Evolutionary conservation across 2,329 filamentous ascomycete species (phyloP), one percentile per base, ranked within the genome.

Genomic region (Tolypocladium ophioglossoides): DNA sequence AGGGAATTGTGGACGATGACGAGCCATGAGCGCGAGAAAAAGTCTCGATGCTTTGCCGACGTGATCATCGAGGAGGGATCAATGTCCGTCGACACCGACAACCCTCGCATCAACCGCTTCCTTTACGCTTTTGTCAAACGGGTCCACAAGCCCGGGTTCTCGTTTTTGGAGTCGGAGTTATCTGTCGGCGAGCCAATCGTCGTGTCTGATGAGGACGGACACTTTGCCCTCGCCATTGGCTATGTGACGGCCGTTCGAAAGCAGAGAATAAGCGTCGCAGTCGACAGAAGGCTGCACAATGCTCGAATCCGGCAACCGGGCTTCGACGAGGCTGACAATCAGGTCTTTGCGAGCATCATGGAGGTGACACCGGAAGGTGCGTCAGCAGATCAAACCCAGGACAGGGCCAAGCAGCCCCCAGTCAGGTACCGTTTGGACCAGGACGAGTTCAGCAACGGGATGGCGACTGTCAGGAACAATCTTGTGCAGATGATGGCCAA

Each of bases 381-480:
- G 38, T 72, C 71, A 0, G 72, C 76, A 27, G 73, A 79, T 38
- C 73, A 81, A 54, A 75, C 78, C 6, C 70, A 79, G 41, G 74
- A 72, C 32, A 78, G 75, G 59, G 74, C 77, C 59, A 74, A 77
- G 55, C 74, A 77, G 54, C 68, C 78, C 4, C 80, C 80, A 4
- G 72, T 87, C 7, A 77, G 83, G 50, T 99, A 96, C 63, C 86
- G 94, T 27, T 76, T 99, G 4, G 94, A 99, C 71, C 96, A 96
- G 67, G 94, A 99, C 63, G 94, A 99, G 66, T 99, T 99, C 70
- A 95, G 90, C 71, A 97, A 95, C 63, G 94, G 94, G 55, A 95
- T 99, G 89, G 91, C 94, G 3, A 87, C 87, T 34, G 89, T 96
- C 48, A 85, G 94, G 52, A 96, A 96, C 70, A 99, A 97, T 62